Evolutionary conservation across 495 filamentous ascomycete species (phyloP).

Genomic region (Aspergillus ostianus): DNA sequence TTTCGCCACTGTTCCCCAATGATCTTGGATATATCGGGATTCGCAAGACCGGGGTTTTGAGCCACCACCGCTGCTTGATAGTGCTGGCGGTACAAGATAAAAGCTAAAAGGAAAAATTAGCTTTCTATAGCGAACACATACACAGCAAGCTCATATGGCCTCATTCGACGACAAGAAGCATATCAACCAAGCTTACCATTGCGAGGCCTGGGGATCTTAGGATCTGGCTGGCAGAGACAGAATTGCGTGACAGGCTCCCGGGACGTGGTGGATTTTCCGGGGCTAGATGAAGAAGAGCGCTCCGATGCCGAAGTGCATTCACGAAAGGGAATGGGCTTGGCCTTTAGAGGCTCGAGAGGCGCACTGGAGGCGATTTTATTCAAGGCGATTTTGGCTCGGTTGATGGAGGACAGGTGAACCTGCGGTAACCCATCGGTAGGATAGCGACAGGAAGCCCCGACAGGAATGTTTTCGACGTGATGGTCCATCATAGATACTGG

Average conservation of each 20-base stretch:
- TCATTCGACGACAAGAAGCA: conserved; percentile 1
- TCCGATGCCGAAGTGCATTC: conserved; percentile 30
- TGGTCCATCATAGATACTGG: conserved; percentile 22
- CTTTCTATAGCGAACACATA: not conserved
- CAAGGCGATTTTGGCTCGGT: conserved; percentile 22
- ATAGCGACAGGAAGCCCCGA: conserved; percentile 23
- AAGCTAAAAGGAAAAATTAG: conserved; percentile 59
- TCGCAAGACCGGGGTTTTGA: conserved; percentile 83
- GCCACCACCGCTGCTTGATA: conserved; percentile 79
- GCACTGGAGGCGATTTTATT: conserved; percentile 20
- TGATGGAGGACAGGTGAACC: conserved; percentile 32
- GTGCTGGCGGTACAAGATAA: conserved; percentile 96
- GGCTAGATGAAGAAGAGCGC: conserved; percentile 35
- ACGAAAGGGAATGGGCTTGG: conserved; percentile 24
- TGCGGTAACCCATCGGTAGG: conserved; percentile 26
- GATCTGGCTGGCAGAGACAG: conserved; percentile 90
- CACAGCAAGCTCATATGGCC: too few relatives aligned
- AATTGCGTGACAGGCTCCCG: conserved; percentile 54
- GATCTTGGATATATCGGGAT: conserved; percentile 97
- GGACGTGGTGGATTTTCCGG: conserved; percentile 25
- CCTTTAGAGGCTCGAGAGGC: conserved; percentile 16
- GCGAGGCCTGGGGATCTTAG: conserved; percentile 89
- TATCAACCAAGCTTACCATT: conserved; percentile 72
- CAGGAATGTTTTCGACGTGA: conserved; percentile 13
- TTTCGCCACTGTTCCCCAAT: conserved; percentile 91